Evolutionary conservation across 306 rosid species (phyloP).

Genomic region (Nissolia schottii): DNA sequence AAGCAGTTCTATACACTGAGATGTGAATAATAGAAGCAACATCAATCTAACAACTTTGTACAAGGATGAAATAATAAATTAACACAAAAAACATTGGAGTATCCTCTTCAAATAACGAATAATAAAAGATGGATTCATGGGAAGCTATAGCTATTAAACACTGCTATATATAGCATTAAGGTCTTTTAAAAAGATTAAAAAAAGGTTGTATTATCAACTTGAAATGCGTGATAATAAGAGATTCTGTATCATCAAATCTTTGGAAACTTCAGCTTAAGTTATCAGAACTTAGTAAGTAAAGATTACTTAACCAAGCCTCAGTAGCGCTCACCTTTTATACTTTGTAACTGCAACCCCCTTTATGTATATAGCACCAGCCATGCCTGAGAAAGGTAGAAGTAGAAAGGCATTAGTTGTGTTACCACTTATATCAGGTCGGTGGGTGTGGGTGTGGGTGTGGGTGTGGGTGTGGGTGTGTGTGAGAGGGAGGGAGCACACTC

Average conservation of each 20-base stretch:
- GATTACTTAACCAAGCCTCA: conserved; percentile 5
- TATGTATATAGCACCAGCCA: conserved; percentile 88
- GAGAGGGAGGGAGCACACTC: background rate
- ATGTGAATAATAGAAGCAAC: background rate
- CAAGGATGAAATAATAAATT: background rate
- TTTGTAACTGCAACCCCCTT: conserved; percentile 81
- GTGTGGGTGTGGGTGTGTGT: background rate
- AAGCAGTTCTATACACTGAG: background rate
- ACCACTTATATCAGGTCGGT: background rate
- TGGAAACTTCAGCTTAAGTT: background rate
- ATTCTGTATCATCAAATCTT: background rate
- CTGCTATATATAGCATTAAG: background rate
- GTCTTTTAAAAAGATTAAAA: background rate
- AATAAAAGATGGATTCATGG: background rate
- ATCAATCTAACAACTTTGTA: background rate
- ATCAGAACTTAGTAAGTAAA: background rate
- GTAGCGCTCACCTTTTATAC: conserved; percentile 71
- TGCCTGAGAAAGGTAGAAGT: conserved; percentile 48
- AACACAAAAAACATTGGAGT: background rate
- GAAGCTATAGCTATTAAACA: background rate
- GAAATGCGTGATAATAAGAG: background rate
- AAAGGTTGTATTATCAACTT: background rate
- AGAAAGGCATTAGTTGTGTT: conserved; percentile 1
- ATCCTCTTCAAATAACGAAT: background rate
- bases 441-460: background rate